These are phyloP conservation scores for Onygenales sp. DNA, from an alignment of 2,329 filamentous ascomycete genomes.

Conservation along the genomic window DNA sequence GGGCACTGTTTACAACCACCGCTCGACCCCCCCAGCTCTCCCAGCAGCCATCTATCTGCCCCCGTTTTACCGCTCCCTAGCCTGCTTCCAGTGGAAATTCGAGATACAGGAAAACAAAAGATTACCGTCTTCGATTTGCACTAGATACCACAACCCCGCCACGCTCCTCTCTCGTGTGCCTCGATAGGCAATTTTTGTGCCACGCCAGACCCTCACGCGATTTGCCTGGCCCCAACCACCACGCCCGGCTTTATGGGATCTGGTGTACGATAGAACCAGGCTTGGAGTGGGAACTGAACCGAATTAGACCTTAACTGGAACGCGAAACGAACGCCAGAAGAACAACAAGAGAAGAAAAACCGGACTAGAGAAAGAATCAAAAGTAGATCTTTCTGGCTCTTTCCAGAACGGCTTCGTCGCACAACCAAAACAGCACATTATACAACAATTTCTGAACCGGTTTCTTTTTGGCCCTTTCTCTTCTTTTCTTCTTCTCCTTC, in stretches of 20 bases:
- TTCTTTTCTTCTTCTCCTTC: conserved; percentile 10
- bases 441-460: neutral
- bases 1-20: too few relatives aligned
- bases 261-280: neutral
- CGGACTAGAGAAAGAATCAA: neutral
- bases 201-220: neutral
- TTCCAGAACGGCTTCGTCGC: conserved; percentile 1
- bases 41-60: neutral
- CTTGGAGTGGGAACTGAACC: neutral
- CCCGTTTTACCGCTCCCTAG: neutral
- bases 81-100: neutral
- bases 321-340: neutral
- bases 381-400: conserved; percentile 3
- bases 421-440: neutral
- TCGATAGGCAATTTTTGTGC: neutral
- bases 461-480: conserved; percentile 1
- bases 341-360: neutral
- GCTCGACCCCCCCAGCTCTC: too few relatives aligned
- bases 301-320: too few relatives aligned
- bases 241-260: neutral
- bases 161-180: neutral
- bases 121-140: neutral
- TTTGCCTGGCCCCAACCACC: neutral
- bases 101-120: neutral
- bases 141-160: neutral